Evolutionary conservation across 768 basidiomycete species (phyloP), one percentile per base, ranked within the genome.

Genomic region (Mycena indigotica): DNA sequence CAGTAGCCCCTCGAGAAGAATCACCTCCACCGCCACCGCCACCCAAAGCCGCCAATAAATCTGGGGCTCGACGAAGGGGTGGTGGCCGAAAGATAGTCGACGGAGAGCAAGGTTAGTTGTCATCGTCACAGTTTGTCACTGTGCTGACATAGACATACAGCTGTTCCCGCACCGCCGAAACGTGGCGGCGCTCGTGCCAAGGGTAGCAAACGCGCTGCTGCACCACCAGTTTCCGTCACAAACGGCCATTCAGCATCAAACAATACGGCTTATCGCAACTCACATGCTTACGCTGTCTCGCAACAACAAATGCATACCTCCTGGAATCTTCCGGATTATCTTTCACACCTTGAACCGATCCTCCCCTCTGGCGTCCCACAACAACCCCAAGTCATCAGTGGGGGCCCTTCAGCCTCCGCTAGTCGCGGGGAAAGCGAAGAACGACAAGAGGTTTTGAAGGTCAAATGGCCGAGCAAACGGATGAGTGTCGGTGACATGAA

Each of bases 401-500:
- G 79, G 80, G 57, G 71, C 75, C 13, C 52, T 2, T 35, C 50
- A 17, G 81, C 77, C 15, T 61, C 76, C 24, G 55, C 61, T 10
- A 65, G 66, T 55, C 73, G 80, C 38, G 78, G 80, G 35, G 85
- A 83, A 51, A 82, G 82, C 52, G 64, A 78, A n/a, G 87, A 88
- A 54, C 77, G 79, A 63, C 88, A 93, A 68, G 78, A 91, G 46
- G 90, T 90, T 8, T 89, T 92, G 15, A 89, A 92, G 71, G 88
- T 97, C 56, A 89, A 92, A 66, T 98, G 93, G 89, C 96, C 95
- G 1, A 85, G 86, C 63, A 95, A 95, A 74, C 83, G 96, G 51
- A 95, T 88, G 84, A 97, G 95, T 64, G 88, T 96, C n/a, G 89
- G 87, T 19, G 96, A 98, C 70, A 96, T 98, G 93, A 91, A 93